Conservation (phyloP, 2,329 filamentous ascomycete genomes). For the Fusarium abutilonis region DNA sequence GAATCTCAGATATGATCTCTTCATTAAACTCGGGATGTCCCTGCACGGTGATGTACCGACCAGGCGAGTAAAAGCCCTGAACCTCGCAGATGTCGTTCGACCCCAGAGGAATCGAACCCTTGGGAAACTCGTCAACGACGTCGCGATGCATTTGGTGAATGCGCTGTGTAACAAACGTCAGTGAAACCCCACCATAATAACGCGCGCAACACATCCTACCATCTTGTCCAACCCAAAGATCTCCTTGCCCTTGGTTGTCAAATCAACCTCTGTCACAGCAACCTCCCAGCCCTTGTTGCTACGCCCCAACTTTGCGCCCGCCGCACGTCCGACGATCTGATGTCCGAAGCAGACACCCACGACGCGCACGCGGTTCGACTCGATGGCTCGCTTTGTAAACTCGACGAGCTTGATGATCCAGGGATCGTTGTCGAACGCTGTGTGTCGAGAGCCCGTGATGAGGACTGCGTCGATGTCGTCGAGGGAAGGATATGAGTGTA, state of each 20-base stretch:
- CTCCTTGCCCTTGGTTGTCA: conserved; percentile 54
- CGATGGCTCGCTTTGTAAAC: conserved; percentile 50
- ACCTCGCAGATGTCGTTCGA: conserved; percentile 54
- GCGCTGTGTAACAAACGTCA: conserved; percentile 41
- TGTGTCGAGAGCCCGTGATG: conserved; percentile 76
- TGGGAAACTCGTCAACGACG: conserved; percentile 54
- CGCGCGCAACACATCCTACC: conserved; percentile 57
- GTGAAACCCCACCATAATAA: conserved; percentile 68
- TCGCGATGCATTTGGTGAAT: conserved; percentile 62
- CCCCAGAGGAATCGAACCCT: conserved; percentile 53
- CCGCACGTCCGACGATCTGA: conserved; percentile 58
- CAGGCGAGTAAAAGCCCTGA: conserved; percentile 56
- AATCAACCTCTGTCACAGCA: conserved; percentile 53
- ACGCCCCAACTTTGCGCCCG: conserved; percentile 52
- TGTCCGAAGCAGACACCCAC: conserved; percentile 61
- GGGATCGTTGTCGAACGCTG: conserved; percentile 54
- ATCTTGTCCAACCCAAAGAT: conserved; percentile 53
- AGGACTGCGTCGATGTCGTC: conserved; percentile 83
- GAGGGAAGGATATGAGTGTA: conserved; percentile 74
- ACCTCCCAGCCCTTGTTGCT: conserved; percentile 58
- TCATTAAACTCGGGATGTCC: conserved; percentile 60
- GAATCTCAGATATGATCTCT: conserved; percentile 53
- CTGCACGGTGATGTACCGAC: conserved; percentile 55
- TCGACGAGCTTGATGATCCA: conserved; percentile 58
- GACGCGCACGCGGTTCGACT: conserved; percentile 67